Evolutionary conservation across 257 asterid species (phyloP).

Genomic region (Ocimum tenuiflorum): DNA sequence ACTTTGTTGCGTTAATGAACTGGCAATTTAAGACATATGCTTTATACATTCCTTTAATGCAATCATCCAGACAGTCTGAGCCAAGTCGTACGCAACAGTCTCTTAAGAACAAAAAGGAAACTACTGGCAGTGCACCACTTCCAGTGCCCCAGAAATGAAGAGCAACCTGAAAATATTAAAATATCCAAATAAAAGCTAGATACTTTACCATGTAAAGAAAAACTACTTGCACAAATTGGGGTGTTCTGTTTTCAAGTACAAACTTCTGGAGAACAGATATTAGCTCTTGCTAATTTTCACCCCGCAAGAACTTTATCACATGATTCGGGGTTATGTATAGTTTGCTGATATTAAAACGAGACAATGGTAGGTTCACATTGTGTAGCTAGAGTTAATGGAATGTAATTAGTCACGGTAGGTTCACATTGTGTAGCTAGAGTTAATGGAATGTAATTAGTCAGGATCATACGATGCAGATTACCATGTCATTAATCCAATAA

Average conservation of each 20-base stretch:
- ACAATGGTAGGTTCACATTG: not conserved
- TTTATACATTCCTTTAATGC: slow-evolving; percentile 89
- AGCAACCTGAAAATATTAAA: slow-evolving; percentile 50
- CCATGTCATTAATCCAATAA: too few species aligned
- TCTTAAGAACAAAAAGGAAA: slow-evolving; percentile 75
- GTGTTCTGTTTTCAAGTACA: not conserved
- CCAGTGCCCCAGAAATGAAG: slow-evolving; percentile 98
- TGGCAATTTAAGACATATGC: slow-evolving; percentile 82
- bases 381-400: too few species aligned
- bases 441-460: too few species aligned
- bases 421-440: too few species aligned
- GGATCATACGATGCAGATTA: too few species aligned
- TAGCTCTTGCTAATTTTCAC: slow-evolving; percentile 6
- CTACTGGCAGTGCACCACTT: slow-evolving; percentile 84
- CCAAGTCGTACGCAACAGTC: slow-evolving; percentile 72
- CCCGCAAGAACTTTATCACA: not conserved
- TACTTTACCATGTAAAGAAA: slow-evolving; percentile 1
- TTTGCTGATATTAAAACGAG: not conserved
- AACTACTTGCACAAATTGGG: not conserved
- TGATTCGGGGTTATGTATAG: not conserved
- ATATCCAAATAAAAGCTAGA: too few species aligned
- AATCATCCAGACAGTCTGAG: slow-evolving; percentile 75
- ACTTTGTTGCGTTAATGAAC: slow-evolving; percentile 60
- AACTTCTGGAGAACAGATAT: not conserved
- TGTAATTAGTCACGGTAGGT: too few species aligned